Evolutionary conservation across 2,329 filamentous ascomycete species (phyloP).

Genomic region (Nothopassalora personata): DNA sequence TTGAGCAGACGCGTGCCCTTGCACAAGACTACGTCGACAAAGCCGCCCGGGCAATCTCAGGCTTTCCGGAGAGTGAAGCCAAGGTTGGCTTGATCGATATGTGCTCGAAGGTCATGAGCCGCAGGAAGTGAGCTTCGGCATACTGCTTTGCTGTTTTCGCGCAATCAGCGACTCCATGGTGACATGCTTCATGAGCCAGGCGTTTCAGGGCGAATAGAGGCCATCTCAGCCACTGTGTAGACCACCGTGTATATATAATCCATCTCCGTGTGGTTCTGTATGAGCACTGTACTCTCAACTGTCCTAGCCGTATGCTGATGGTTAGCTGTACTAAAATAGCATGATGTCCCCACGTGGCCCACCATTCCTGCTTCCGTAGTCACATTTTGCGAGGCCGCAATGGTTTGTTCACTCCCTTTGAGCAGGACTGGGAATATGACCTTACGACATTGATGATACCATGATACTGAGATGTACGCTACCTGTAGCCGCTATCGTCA

Average conservation of each 20-base stretch:
- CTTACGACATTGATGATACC: neutral
- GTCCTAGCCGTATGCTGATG: neutral
- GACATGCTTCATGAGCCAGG: slow-evolving; percentile 3
- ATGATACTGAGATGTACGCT: slow-evolving; percentile 3
- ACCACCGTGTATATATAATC: neutral
- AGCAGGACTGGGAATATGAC: slow-evolving; percentile 17
- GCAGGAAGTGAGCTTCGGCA: slow-evolving; percentile 64
- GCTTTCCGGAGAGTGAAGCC: slow-evolving; percentile 89
- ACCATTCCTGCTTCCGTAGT: neutral
- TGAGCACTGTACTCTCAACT: neutral
- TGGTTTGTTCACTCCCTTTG: slow-evolving; percentile 7
- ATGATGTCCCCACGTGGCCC: neutral
- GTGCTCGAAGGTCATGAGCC: slow-evolving; percentile 84
- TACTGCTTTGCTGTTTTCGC: neutral
- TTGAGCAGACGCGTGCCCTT: slow-evolving; percentile 85
- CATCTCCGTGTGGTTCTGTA: neutral
- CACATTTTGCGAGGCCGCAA: neutral
- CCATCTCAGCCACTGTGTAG: neutral
- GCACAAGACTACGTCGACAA: slow-evolving; percentile 87
- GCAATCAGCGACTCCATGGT: neutral
- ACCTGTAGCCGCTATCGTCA: neutral
- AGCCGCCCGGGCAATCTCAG: slow-evolving; percentile 75
- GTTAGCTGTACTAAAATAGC: too few relatives aligned
- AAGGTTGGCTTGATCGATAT: slow-evolving; percentile 89
- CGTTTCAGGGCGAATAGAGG: slow-evolving; percentile 1